A percentile compares a stretch with the other conserved stretches of the same genome.
These are phyloP conservation scores for Teratosphaeria epicoccoides DNA, from an alignment of 2,329 filamentous ascomycete genomes.

Conservation along the genomic window DNA sequence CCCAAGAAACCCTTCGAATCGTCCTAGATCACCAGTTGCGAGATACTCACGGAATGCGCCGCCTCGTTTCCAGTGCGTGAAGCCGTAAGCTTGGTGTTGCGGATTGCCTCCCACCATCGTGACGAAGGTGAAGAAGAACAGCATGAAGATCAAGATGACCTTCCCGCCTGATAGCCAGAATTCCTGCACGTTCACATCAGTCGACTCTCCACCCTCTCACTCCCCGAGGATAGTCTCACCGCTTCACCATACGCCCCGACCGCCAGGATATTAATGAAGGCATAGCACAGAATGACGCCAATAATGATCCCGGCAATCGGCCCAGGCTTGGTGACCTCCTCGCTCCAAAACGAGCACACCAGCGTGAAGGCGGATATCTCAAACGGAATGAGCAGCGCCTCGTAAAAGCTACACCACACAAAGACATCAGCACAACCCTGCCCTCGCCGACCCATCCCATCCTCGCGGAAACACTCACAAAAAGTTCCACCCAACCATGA, in stretches of 20 bases:
- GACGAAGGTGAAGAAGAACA: slow-evolving; percentile 32
- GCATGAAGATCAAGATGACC: slow-evolving; percentile 31
- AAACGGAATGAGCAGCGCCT: slow-evolving; percentile 42
- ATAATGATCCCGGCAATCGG: slow-evolving; percentile 24
- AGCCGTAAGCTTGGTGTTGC: slow-evolving; percentile 28
- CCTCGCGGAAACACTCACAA: slow-evolving; percentile 1
- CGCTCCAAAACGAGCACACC: slow-evolving; percentile 31
- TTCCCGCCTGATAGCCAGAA: slow-evolving; percentile 41
- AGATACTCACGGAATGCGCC: slow-evolving; percentile 25
- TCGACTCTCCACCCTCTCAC: slow-evolving; percentile 15
- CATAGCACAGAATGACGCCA: slow-evolving; percentile 28
- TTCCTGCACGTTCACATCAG: background rate
- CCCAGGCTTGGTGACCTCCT: slow-evolving; percentile 34
- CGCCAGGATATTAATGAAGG: slow-evolving; percentile 32
- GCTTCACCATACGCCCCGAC: slow-evolving; percentile 37
- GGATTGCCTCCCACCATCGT: slow-evolving; percentile 29
- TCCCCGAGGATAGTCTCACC: background rate
- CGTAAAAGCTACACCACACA: slow-evolving; percentile 29
- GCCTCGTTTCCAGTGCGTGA: slow-evolving; percentile 34
- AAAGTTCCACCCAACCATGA: slow-evolving; percentile 36
- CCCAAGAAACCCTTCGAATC: slow-evolving; percentile 28
- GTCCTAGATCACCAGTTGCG: slow-evolving; percentile 19
- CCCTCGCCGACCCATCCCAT: no score
- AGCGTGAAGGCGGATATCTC: slow-evolving; percentile 40
- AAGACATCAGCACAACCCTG: background rate